A percentile compares a stretch with the other conserved stretches of the same genome.
Conservation (phyloP, 768 basidiomycete genomes). For the Psilocybe cubensis region DNA sequence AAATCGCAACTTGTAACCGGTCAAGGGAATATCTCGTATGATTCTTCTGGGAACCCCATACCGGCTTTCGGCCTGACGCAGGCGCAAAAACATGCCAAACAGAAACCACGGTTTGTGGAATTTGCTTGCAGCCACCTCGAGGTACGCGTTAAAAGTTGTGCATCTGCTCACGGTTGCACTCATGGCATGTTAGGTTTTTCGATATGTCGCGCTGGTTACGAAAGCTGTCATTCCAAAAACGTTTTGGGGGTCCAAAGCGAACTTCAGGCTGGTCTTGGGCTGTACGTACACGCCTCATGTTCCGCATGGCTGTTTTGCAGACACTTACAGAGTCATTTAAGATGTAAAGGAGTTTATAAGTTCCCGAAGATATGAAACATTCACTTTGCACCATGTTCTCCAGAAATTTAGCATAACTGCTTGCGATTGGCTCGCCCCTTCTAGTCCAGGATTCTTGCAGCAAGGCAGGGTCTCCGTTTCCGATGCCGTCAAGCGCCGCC, state of each 20-base stretch:
- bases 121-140: constrained; percentile 70
- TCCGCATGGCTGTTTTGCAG: background rate
- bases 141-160: constrained; percentile 37
- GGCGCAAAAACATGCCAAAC: constrained; percentile 43
- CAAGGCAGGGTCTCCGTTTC: constrained; percentile 60
- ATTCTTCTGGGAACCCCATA: constrained; percentile 54
- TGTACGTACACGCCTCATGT: constrained; percentile 47
- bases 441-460: constrained; percentile 33
- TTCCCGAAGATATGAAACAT: constrained; percentile 79
- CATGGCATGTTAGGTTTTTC: constrained; percentile 57
- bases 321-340: constrained; percentile 30
- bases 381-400: constrained; percentile 74
- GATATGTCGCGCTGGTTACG: constrained; percentile 66
- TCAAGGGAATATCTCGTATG: constrained; percentile 48
- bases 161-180: background rate
- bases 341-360: constrained; percentile 77
- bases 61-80: constrained; percentile 49
- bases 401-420: constrained; percentile 76
- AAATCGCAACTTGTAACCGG: constrained; percentile 51
- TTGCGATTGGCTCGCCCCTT: constrained; percentile 78
- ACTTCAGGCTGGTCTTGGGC: constrained; percentile 59
- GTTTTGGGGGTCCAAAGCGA: constrained; percentile 79
- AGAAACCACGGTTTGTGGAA: constrained; percentile 80
- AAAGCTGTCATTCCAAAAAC: constrained; percentile 70
- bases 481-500: constrained; percentile 77